Percentiles rank a stretch among this genome's conserved stretches.
Conservation (phyloP, 106 monocot genomes). For the Apostasia shenzhenica region DNA sequence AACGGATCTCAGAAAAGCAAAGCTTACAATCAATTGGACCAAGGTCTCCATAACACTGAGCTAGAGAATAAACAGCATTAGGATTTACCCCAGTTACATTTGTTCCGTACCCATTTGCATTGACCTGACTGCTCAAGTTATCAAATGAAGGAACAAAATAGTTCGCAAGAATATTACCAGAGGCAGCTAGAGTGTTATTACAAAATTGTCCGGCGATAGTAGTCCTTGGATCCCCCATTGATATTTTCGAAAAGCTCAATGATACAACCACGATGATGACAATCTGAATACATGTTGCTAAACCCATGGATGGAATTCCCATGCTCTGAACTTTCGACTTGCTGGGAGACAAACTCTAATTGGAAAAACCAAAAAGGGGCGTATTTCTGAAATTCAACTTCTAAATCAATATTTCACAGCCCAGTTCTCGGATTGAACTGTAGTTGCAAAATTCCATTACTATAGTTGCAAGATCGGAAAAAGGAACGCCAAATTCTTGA, state of each 20-base stretch:
- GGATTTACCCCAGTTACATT: conserved; percentile 23
- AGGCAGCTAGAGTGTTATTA: conserved; percentile 8
- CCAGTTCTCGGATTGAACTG: no score
- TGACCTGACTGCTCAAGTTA: conserved; percentile 33
- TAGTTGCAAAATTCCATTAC: no score
- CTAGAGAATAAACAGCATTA: conserved; percentile 40
- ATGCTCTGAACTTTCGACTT: background rate
- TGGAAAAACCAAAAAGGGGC: no score
- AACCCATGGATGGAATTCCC: conserved; percentile 2
- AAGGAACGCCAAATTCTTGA: no score
- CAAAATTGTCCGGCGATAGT: conserved; percentile 26
- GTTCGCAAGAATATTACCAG: conserved; percentile 21
- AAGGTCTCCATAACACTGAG: conserved; percentile 52
- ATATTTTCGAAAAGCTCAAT: conserved; percentile 6
- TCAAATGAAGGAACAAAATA: conserved; percentile 55
- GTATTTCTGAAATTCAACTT: no score
- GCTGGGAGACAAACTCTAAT: no score
- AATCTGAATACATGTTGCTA: background rate
- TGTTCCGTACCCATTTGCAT: conserved; percentile 36
- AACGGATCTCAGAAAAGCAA: conserved; percentile 54
- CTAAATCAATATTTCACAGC: no score
- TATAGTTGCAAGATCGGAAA: no score
- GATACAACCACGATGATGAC: conserved; percentile 1
- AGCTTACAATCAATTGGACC: conserved; percentile 37
- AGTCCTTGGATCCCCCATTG: conserved; percentile 37